Evolutionary conservation across 2,329 filamentous ascomycete species (phyloP).

Genomic region (Sclerotinia borealis): DNA sequence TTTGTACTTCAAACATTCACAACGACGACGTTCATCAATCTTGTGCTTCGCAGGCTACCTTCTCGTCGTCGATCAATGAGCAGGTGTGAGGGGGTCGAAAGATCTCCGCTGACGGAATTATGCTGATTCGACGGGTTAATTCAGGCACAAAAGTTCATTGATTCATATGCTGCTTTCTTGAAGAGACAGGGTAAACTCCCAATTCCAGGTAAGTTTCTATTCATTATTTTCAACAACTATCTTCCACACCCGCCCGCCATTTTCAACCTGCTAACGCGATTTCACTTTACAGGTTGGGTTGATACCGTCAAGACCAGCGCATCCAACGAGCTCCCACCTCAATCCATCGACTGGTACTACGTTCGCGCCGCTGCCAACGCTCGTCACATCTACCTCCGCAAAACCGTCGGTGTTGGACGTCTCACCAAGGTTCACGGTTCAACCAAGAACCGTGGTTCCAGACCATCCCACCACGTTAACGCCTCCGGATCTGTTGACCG

Average conservation of each 20-base stretch:
- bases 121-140: conserved; percentile 51
- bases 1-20: not conserved
- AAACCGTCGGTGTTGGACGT: conserved; percentile 97
- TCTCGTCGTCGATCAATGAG: conserved; percentile 38
- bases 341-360: conserved; percentile 97
- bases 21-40: conserved; percentile 1
- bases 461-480: conserved; percentile 91
- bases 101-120: conserved; percentile 68
- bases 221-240: not conserved
- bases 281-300: conserved; percentile 69
- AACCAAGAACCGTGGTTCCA: conserved; percentile 92
- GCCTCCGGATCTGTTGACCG: conserved; percentile 94
- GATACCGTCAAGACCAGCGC: conserved; percentile 98
- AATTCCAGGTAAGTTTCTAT: conserved; percentile 64
- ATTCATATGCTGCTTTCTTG: conserved; percentile 79
- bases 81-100: conserved; percentile 67
- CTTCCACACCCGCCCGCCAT: not conserved
- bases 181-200: conserved; percentile 92
- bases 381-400: conserved; percentile 98
- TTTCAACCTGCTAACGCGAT: conserved; percentile 4
- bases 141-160: conserved; percentile 85
- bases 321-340: conserved; percentile 94
- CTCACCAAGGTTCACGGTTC: conserved; percentile 94
- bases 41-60: conserved; percentile 22
- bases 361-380: conserved; percentile 88